Evolutionary conservation across 1,139 yeast species (phyloP).

Genomic region (Blastobotrys apis): DNA sequence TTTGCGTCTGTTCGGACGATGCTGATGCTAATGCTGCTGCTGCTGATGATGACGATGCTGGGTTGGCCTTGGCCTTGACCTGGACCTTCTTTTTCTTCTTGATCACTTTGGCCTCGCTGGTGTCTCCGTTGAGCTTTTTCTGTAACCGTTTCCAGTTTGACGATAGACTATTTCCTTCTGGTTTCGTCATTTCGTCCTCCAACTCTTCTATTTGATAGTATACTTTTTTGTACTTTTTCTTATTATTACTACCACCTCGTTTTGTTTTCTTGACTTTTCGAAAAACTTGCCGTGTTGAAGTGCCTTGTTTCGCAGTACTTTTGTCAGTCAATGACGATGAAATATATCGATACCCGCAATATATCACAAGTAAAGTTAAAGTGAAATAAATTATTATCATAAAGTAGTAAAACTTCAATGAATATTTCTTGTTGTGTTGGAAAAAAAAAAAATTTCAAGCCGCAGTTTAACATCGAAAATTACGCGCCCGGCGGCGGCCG

Average conservation of each 20-base stretch:
- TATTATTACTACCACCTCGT: neutral
- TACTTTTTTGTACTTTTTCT: conserved; percentile 1
- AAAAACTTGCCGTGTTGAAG: neutral
- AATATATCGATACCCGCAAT: neutral
- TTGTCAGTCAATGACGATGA: neutral
- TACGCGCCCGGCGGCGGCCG: no score
- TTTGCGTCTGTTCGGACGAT: no score
- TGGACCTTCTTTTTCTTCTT: conserved; percentile 5
- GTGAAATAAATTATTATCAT: no score
- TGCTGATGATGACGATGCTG: neutral
- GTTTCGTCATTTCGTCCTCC: conserved; percentile 2
- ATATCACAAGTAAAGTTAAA: no score
- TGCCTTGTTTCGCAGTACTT: no score
- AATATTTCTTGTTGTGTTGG: no score
- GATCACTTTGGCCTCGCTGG: neutral
- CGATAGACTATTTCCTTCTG: conserved; percentile 16
- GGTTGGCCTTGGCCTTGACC: neutral
- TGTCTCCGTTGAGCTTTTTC: conserved; percentile 15
- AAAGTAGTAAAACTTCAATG: no score
- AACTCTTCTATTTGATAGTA: neutral
- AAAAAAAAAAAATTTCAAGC: no score
- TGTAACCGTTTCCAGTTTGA: conserved; percentile 25
- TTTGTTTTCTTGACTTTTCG: neutral
- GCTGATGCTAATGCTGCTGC: neutral
- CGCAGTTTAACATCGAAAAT: no score